Percentiles rank a stretch among this genome's conserved stretches.
Conservation (phyloP, 2,329 filamentous ascomycete species). For the Pestalotiopsis sp. region DNA sequence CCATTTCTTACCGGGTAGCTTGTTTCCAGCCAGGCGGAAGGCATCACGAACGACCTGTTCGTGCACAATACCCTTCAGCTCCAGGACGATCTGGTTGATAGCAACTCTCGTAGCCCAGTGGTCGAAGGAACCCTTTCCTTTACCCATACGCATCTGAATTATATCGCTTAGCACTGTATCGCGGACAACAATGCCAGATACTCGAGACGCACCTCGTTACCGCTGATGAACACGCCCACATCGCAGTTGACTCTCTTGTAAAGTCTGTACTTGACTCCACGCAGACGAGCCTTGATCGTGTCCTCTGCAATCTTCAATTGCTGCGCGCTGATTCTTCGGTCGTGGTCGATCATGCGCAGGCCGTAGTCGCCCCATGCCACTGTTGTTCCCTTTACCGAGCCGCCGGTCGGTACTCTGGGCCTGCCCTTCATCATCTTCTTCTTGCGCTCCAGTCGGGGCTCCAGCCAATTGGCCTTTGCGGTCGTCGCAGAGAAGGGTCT, state of each 20-base stretch:
- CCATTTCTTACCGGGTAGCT: conserved; percentile 76
- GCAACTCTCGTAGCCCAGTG: conserved; percentile 92
- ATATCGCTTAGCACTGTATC: not conserved
- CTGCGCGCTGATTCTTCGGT: conserved; percentile 84
- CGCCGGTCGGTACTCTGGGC: conserved; percentile 85
- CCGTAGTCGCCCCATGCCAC: conserved; percentile 97
- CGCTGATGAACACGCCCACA: conserved; percentile 92
- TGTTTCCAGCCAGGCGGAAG: conserved; percentile 90
- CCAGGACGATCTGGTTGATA: conserved; percentile 90
- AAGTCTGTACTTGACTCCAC: conserved; percentile 89
- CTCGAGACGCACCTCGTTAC: conserved; percentile 68
- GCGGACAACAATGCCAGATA: not conserved
- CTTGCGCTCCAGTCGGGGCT: conserved; percentile 75
- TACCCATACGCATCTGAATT: conserved; percentile 87
- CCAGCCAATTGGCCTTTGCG: conserved; percentile 72
- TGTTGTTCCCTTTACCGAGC: conserved; percentile 89
- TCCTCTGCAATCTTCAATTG: conserved; percentile 92
- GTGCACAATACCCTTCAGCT: conserved; percentile 89
- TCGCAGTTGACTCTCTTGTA: conserved; percentile 93
- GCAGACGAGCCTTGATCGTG: conserved; percentile 84
- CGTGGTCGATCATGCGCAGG: conserved; percentile 89
- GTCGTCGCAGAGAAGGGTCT: conserved; percentile 76
- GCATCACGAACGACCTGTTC: conserved; percentile 94
- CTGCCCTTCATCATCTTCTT: conserved; percentile 91
- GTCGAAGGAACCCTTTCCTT: conserved; percentile 96